These are phyloP conservation scores for Eucalyptus albens DNA, from an alignment of 345 rosid genomes.

Conservation along the genomic window DNA sequence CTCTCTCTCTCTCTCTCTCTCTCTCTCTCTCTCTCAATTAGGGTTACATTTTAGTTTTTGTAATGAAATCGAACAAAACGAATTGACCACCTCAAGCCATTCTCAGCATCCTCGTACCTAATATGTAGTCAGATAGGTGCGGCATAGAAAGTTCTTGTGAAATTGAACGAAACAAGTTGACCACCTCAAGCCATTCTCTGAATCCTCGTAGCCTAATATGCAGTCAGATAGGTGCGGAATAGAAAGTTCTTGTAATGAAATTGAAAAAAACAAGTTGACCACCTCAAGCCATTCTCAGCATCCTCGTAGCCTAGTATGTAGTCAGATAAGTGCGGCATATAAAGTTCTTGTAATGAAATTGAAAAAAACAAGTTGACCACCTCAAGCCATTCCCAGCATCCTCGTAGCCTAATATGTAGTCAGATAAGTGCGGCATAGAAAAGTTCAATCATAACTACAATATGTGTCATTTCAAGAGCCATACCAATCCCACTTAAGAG, in stretches of 20 bases:
- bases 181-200: no score
- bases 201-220: no score
- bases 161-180: no score
- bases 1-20: not conserved
- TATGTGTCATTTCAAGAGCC: not conserved
- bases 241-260: no score
- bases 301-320: not conserved
- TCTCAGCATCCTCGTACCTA: no score
- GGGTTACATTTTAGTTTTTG: not conserved
- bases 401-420: not conserved
- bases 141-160: no score
- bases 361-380: not conserved
- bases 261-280: not conserved
- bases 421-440: not conserved
- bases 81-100: no score
- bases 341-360: not conserved
- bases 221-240: no score
- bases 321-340: no score
- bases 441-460: not conserved
- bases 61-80: not conserved
- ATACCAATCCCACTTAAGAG: not conserved
- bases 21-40: not conserved
- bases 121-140: no score
- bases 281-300: not conserved
- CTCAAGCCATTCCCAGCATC: not conserved